Conservation (phyloP, 768 basidiomycete species). For the Suillus clintonianus region DNA sequence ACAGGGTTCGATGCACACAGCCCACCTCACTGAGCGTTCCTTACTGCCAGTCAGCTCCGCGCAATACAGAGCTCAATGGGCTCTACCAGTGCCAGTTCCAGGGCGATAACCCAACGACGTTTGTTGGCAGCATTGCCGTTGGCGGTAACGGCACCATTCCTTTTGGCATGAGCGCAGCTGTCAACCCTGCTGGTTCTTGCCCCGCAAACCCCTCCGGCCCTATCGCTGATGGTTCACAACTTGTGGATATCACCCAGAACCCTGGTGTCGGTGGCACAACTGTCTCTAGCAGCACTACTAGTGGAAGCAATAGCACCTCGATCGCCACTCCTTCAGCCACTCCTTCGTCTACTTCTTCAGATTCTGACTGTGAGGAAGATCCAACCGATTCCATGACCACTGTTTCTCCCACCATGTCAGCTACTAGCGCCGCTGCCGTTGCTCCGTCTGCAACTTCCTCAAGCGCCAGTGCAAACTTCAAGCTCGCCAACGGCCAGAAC, state of each 20-base stretch:
- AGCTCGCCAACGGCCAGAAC: slow-evolving; percentile 44
- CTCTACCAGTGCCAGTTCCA: slow-evolving; percentile 62
- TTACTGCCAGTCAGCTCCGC: slow-evolving; percentile 57
- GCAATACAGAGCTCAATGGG: slow-evolving; percentile 53
- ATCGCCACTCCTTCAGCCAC: slow-evolving; percentile 1
- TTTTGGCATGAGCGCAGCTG: slow-evolving; percentile 41
- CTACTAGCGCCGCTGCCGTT: background rate
- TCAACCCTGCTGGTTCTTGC: slow-evolving; percentile 53
- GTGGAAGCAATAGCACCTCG: slow-evolving; percentile 4
- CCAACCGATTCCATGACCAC: background rate
- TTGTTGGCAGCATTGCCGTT: slow-evolving; percentile 44
- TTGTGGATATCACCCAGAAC: slow-evolving; percentile 35
- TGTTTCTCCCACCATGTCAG: background rate
- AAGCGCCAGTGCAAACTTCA: slow-evolving; percentile 12
- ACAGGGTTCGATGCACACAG: slow-evolving; percentile 20
- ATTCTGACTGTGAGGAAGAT: slow-evolving; percentile 8
- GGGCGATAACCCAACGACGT: slow-evolving; percentile 44
- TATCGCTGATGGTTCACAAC: slow-evolving; percentile 50
- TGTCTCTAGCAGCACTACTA: background rate
- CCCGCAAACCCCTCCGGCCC: slow-evolving; percentile 49
- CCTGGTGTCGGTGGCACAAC: slow-evolving; percentile 31
- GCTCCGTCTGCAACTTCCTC: slow-evolving; percentile 11
- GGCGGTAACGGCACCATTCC: slow-evolving; percentile 55
- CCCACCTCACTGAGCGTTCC: slow-evolving; percentile 45
- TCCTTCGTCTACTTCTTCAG: slow-evolving; percentile 2